These are phyloP conservation scores for Penicillium coprophilum DNA, from an alignment of 495 filamentous ascomycete genomes.

Conservation along the genomic window DNA sequence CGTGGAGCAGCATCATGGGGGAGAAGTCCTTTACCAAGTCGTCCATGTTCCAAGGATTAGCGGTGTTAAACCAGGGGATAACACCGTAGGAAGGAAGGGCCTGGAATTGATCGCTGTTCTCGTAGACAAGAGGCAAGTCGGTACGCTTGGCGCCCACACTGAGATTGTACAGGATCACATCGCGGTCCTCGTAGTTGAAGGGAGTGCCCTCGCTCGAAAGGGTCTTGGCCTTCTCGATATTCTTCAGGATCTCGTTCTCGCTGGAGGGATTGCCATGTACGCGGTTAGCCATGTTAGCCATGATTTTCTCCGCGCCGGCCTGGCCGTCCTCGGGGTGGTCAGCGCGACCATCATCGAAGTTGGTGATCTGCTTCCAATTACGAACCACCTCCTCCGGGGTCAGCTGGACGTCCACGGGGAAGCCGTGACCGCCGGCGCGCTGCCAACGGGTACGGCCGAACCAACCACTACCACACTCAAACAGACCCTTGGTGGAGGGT, in stretches of 20 bases:
- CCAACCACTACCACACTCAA: conserved; percentile 96
- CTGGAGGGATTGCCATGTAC: conserved; percentile 44
- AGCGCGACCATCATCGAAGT: conserved; percentile 87
- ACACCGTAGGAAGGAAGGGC: conserved; percentile 93
- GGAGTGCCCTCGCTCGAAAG: conserved; percentile 69
- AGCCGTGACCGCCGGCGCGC: conserved; percentile 83
- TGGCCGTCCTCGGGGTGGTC: conserved; percentile 81
- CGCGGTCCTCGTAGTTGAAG: conserved; percentile 80
- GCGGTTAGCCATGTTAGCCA: conserved; percentile 87
- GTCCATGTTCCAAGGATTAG: conserved; percentile 73
- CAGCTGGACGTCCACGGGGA: conserved; percentile 84
- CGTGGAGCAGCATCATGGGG: conserved; percentile 99
- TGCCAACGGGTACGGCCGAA: conserved; percentile 91
- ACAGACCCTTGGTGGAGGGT: conserved; percentile 84
- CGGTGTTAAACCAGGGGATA: conserved; percentile 85
- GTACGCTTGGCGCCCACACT: conserved; percentile 92
- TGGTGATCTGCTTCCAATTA: conserved; percentile 74
- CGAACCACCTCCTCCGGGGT: conserved; percentile 83
- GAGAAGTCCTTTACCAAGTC: conserved; percentile 92
- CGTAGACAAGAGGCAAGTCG: conserved; percentile 83
- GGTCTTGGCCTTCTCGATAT: conserved; percentile 77
- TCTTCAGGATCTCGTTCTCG: conserved; percentile 55
- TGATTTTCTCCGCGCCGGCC: conserved; percentile 79
- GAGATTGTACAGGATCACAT: conserved; percentile 93
- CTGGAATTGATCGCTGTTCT: conserved; percentile 88